phyloP scores from a whole-genome alignment of 179 eudicot genomes.

The Patellifolia procumbens region DNA sequence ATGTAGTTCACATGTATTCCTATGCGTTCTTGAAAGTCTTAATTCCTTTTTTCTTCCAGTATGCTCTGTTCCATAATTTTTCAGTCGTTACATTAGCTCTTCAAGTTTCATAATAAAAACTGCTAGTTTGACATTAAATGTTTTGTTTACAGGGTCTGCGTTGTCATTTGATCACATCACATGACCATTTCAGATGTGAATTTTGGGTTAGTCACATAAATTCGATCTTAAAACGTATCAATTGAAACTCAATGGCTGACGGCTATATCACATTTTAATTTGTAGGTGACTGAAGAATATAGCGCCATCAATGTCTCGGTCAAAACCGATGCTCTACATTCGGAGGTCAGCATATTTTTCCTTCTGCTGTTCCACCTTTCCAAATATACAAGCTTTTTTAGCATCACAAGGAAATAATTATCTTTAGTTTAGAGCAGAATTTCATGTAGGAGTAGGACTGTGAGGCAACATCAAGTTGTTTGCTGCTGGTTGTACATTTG shows the following conservation, averaged over 20 bases:
- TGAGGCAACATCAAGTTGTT: neutral
- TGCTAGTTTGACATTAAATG: slow-evolving; percentile 7
- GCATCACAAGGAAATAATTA: neutral
- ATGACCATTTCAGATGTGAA: slow-evolving; percentile 82
- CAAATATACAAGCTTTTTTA: neutral
- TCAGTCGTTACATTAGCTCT: neutral
- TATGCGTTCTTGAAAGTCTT: neutral
- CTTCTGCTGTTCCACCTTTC: too few relatives aligned
- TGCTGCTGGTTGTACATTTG: neutral
- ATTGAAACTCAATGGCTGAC: slow-evolving; percentile 6
- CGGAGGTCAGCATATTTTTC: slow-evolving; percentile 57
- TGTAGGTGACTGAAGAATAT: slow-evolving; percentile 70
- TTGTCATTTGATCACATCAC: slow-evolving; percentile 65
- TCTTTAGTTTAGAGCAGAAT: neutral
- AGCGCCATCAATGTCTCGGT: slow-evolving; percentile 80
- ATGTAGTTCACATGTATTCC: neutral
- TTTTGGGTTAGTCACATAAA: slow-evolving; percentile 69
- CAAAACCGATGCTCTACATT: slow-evolving; percentile 54
- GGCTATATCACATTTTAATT: slow-evolving; percentile 4
- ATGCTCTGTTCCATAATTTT: neutral
- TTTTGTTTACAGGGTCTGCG: slow-evolving; percentile 68
- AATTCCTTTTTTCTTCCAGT: neutral
- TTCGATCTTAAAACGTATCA: slow-evolving; percentile 9
- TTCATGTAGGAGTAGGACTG: neutral
- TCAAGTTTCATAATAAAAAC: neutral